Base-by-base conservation (phyloP, 345 rosid genomes). In the Syzygium aromaticum region DNA sequence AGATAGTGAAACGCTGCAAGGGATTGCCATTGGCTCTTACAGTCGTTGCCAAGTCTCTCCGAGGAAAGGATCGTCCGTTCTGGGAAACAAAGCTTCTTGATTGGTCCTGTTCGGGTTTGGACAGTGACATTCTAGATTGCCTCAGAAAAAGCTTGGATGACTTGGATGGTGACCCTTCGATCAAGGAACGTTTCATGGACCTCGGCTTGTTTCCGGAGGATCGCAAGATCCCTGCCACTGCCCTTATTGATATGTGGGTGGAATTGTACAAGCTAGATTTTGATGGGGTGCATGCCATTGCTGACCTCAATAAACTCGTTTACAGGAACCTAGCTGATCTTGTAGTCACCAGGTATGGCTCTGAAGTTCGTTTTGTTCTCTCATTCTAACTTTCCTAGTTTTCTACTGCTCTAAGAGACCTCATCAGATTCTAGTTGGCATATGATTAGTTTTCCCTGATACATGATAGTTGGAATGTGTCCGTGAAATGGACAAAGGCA, bases 101-200 rank as follows among this genome's bases (percentile, higher is more conserved):
- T 43, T 43, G 46, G 46, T 43, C 46, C 46, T 43, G 46, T 43
- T 43, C 46, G 46, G 46, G 46, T 6, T 43, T 43, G 46, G 46
- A 43, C 46, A 43, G 46, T 43, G 46, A 43, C 46, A 43, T 43
- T 43, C 46, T 43, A 43, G 46, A 43, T 43, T 43, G 46, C 46
- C 46, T 43, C 46, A 43, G 46, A 43, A 43, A 43, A 6, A 43
- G 13, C 61, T 56, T 56, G 61, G 80, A 89, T 78, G 87, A 90
- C 63, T 83, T 94, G 46, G 85, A 91, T 49, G 16, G 46, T 53
- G 15, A 57, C 56, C 86, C 51, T 84, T 28, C 25, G 21, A 23
- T 88, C 3, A 91, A 90, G 90, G 89, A 94, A 54, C 93, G 95
- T 87, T 95, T 89, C 91, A 57, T 93, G 90, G 97, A 95, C 87